Conservation (phyloP, 495 filamentous ascomycete genomes). For the Penicillium coffeae region DNA sequence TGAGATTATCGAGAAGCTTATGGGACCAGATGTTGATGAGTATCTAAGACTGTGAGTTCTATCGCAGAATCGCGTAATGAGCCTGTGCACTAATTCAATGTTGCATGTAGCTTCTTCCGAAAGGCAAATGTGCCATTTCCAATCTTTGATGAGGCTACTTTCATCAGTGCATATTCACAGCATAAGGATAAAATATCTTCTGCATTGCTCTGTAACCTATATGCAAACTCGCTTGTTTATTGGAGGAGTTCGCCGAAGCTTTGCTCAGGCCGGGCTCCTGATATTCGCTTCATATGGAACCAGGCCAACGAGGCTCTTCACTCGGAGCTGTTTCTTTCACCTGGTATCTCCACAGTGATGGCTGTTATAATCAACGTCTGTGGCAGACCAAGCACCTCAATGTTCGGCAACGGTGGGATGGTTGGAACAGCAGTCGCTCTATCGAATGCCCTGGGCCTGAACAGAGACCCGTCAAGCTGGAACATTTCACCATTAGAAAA, state of each 20-base stretch:
- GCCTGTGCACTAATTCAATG: not conserved
- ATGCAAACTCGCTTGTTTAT: slow-evolving; percentile 30
- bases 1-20: slow-evolving; percentile 37
- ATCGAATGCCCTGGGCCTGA: slow-evolving; percentile 33
- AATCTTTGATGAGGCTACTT: slow-evolving; percentile 31
- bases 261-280: slow-evolving; percentile 19
- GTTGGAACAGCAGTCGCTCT: slow-evolving; percentile 32
- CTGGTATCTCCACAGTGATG: slow-evolving; percentile 32
- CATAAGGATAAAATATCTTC: slow-evolving; percentile 29
- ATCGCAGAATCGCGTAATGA: too few species aligned
- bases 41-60: slow-evolving; percentile 34
- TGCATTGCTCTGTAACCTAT: slow-evolving; percentile 33
- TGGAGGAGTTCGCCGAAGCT: slow-evolving; percentile 24
- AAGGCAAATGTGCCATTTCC: slow-evolving; percentile 38
- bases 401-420: slow-evolving; percentile 33
- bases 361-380: slow-evolving; percentile 32
- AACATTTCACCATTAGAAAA: slow-evolving; percentile 31
- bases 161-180: slow-evolving; percentile 16
- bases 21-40: slow-evolving; percentile 29
- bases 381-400: slow-evolving; percentile 34
- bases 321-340: slow-evolving; percentile 31
- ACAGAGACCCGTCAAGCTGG: slow-evolving; percentile 32
- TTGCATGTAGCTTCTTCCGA: slow-evolving; percentile 27
- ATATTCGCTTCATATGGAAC: slow-evolving; percentile 34
- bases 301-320: slow-evolving; percentile 30